Conservation (phyloP, 345 rosid genomes). For the Gossypium anomalum region DNA sequence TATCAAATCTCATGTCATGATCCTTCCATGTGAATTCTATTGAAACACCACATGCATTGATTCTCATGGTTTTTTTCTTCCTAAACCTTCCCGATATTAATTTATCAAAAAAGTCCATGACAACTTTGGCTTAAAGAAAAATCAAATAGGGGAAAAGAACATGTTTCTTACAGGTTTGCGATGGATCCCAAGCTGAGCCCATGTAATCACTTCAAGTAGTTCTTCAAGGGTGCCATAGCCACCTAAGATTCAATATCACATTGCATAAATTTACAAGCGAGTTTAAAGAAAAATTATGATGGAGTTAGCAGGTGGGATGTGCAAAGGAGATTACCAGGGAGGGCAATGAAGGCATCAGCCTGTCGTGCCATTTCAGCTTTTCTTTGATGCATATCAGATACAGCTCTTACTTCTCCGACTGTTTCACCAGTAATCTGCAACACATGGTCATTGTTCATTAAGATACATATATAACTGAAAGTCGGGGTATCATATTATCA, state of each 20-base stretch:
- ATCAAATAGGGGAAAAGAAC: neutral
- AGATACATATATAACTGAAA: no score
- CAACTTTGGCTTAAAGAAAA: conserved; percentile 5
- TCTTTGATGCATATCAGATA: conserved; percentile 90
- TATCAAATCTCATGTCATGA: conserved; percentile 21
- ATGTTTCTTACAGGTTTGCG: conserved; percentile 67
- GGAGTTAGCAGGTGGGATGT: no score
- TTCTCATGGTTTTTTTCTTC: conserved; percentile 13
- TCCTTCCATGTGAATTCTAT: conserved; percentile 44
- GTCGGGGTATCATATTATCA: no score
- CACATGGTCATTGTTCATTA: neutral
- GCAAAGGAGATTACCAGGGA: conserved; percentile 52
- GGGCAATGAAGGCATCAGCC: conserved; percentile 93
- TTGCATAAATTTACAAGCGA: neutral
- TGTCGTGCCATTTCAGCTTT: conserved; percentile 96
- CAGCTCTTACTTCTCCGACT: conserved; percentile 89
- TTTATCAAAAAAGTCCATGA: conserved; percentile 9
- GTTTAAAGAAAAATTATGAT: neutral
- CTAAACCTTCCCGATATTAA: neutral
- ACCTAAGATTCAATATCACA: conserved; percentile 36
- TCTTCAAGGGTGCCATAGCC: conserved; percentile 98
- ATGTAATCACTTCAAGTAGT: conserved; percentile 87
- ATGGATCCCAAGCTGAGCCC: conserved; percentile 98
- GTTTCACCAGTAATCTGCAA: conserved; percentile 73
- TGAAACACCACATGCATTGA: conserved; percentile 41